phyloP scores from a whole-genome alignment of 768 basidiomycete genomes.

The Amanita rimosa region DNA sequence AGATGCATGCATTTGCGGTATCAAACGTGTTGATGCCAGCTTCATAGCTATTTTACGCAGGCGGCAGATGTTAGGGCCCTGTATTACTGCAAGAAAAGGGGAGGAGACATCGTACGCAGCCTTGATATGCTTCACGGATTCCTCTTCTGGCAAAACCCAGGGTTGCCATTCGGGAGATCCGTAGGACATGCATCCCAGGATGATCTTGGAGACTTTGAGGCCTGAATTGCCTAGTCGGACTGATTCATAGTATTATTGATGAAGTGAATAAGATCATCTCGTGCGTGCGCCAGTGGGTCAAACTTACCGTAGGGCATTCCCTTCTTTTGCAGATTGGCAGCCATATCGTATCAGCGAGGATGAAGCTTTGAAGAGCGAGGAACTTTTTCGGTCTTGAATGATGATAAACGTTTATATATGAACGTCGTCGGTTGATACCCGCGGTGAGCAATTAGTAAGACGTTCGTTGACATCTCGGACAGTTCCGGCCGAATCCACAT shows the following conservation, averaged over 20 bases:
- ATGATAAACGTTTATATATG: too few relatives aligned
- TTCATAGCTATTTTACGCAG: conserved; percentile 34
- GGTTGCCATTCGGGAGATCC: conserved; percentile 39
- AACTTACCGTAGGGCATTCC: background rate
- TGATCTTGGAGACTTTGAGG: conserved; percentile 52
- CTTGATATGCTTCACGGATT: conserved; percentile 43
- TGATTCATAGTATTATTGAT: too few relatives aligned
- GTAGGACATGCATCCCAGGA: conserved; percentile 57
- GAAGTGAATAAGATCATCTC: background rate
- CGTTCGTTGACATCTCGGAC: too few relatives aligned
- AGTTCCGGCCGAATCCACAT: too few relatives aligned
- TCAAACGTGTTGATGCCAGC: conserved; percentile 57
- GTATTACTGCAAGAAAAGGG: too few relatives aligned
- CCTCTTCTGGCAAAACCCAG: conserved; percentile 36
- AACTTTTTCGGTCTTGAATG: too few relatives aligned
- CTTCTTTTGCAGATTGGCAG: background rate
- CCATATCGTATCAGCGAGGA: background rate
- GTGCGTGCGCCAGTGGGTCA: background rate
- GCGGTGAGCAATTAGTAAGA: too few relatives aligned
- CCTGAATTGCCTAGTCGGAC: conserved; percentile 42
- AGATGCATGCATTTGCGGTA: conserved; percentile 33
- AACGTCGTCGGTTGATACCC: too few relatives aligned
- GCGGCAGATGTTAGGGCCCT: background rate
- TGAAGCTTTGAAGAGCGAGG: too few relatives aligned
- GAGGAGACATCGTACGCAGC: conserved; percentile 21